Conservation (phyloP, 371 early-diverging fungal genomes). For the Lichtheimia ramosa region DNA sequence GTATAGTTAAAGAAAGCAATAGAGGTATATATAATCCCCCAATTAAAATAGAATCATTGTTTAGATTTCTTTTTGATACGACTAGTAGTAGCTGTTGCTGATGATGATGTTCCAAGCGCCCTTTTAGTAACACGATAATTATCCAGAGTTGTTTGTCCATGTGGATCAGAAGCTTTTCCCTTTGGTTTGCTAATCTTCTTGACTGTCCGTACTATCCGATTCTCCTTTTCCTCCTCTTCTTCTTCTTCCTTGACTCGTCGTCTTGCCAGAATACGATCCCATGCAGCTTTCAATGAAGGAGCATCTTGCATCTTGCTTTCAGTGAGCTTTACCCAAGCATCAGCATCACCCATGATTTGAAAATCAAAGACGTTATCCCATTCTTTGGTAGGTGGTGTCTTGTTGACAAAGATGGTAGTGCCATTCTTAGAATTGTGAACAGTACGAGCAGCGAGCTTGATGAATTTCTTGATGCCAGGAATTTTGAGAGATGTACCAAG, state of each 20-base stretch:
- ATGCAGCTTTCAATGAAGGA: slow-evolving; percentile 11
- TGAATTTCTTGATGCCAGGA: slow-evolving; percentile 88
- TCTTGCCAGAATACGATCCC: slow-evolving; percentile 28
- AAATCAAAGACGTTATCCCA: slow-evolving; percentile 92
- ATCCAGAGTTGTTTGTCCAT: slow-evolving; percentile 11
- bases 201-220: slow-evolving; percentile 15
- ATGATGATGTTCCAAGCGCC: neutral
- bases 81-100: too few species aligned
- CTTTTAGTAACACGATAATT: slow-evolving; percentile 10
- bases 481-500: slow-evolving; percentile 99
- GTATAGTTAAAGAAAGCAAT: too few species aligned
- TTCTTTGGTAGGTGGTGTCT: slow-evolving; percentile 63
- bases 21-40: neutral
- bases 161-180: neutral
- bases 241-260: slow-evolving; percentile 28
- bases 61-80: too few species aligned
- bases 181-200: neutral
- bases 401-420: slow-evolving; percentile 63
- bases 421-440: slow-evolving; percentile 54
- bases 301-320: slow-evolving; percentile 10
- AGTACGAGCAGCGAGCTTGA: slow-evolving; percentile 82
- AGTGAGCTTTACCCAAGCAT: slow-evolving; percentile 57
- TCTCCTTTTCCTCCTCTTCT: slow-evolving; percentile 23
- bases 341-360: slow-evolving; percentile 79
- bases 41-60: too few species aligned